Base-by-base conservation (phyloP, 176 grass and related monocot genomes). In the Bromus sterilis region DNA sequence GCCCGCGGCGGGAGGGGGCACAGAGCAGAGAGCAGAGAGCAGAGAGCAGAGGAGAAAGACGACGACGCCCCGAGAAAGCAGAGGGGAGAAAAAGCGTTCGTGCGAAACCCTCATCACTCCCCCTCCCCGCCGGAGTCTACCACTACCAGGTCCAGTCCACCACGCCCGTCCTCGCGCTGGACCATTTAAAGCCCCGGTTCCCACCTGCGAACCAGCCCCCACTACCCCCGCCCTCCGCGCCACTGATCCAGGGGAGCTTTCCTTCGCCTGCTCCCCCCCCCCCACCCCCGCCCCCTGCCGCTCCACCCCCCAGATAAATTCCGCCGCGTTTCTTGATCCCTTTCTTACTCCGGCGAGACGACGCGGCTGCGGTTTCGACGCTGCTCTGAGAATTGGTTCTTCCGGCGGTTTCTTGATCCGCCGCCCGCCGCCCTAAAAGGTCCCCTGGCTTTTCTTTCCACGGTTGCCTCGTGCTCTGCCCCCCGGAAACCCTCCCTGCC, bases 111-210 rank as follows among this genome's bases (percentile, higher is more conserved):
- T 84, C 81, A n/a, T n/a, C n/a, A n/a, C n/a, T n/a, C n/a, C n/a
- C n/a, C n/a, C n/a, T 75, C 84, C 33, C 77, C 53, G 23, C 67
- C 32, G 34, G 37, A 34, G 35, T 68, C 65, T 23, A n/a, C 65
- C 65, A 68, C 65, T n/a, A n/a, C n/a, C n/a, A n/a, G n/a, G n/a
- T n/a, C n/a, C 64, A 61, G 43, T 46, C 43, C 43, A 49, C 46
- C 15, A 20, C 46, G 48, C 7, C 48, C 39, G 6, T 53, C 51
- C 4, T 58, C 29, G 51, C 57, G 40, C 73, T 29, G 42, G 66
- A 78, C 83, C 79, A 83, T 86, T 86, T 83, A 83, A 83, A 85
- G 76, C 25, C 53, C 53, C 43, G 11, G 60, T 81, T 82, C 83
- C 71, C 78, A 53, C 78, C 43, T 14, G 55, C 66, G 65, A 71